Percentiles rank a stretch among this genome's conserved stretches.
These are phyloP conservation scores for Suillus fuscotomentosus DNA, from an alignment of 768 basidiomycete species.

Conservation along the genomic window DNA sequence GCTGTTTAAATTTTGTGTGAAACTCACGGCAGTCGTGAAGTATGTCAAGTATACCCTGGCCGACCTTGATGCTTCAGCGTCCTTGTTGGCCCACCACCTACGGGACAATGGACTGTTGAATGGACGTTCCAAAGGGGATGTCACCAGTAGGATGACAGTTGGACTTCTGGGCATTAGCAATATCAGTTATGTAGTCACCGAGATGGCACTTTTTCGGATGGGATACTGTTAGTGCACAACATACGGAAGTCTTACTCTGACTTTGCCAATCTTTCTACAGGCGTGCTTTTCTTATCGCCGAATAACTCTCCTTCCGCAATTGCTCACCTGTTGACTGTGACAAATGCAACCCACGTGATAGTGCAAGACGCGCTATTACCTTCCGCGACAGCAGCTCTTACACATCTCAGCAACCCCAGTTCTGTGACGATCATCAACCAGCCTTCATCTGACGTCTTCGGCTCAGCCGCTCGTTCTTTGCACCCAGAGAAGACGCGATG, in stretches of 20 bases:
- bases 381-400: conserved; percentile 16
- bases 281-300: conserved; percentile 37
- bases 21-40: conserved; percentile 6
- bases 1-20: background rate
- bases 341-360: conserved; percentile 20
- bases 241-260: background rate
- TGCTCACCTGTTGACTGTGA: conserved; percentile 40
- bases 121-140: conserved; percentile 24
- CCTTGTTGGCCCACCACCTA: conserved; percentile 24
- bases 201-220: conserved; percentile 28
- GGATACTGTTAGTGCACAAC: conserved; percentile 25
- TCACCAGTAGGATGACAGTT: conserved; percentile 23
- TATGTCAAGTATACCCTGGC: conserved; percentile 25
- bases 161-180: conserved; percentile 26
- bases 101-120: conserved; percentile 16
- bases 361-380: conserved; percentile 17
- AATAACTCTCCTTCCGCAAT: conserved; percentile 47
- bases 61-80: conserved; percentile 25
- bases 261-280: conserved; percentile 6
- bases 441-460: conserved; percentile 17
- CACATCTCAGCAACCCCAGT: conserved; percentile 15
- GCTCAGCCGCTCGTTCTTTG: conserved; percentile 13
- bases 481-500: conserved; percentile 22
- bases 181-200: conserved; percentile 25
- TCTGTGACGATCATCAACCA: conserved; percentile 24